These are phyloP conservation scores for Kazachstania sp. DNA, from an alignment of 1,139 yeast genomes.

Conservation along the genomic window DNA sequence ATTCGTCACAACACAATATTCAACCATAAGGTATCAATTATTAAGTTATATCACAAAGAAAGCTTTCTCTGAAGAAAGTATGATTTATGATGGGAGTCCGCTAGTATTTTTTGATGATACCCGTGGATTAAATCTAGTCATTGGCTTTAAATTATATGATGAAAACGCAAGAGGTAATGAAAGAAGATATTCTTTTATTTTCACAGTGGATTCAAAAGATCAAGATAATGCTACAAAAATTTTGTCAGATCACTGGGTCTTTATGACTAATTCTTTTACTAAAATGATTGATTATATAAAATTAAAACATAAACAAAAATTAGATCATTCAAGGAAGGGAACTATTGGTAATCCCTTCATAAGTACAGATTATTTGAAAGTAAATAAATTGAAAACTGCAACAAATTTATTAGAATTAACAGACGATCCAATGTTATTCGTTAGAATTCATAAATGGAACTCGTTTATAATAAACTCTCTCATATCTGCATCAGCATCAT, in stretches of 20 bases:
- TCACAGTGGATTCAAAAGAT: conserved; percentile 51
- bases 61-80: conserved; percentile 64
- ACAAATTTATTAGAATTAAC: conserved; percentile 52
- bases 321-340: conserved; percentile 34
- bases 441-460: conserved; percentile 62
- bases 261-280: conserved; percentile 43
- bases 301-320: conserved; percentile 34
- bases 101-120: conserved; percentile 61
- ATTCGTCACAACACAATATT: conserved; percentile 54
- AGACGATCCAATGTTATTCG: conserved; percentile 50
- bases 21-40: conserved; percentile 37
- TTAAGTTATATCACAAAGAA: conserved; percentile 44
- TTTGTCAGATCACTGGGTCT: conserved; percentile 48
- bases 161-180: conserved; percentile 71
- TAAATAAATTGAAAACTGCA: conserved; percentile 44
- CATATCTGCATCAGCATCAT: neutral
- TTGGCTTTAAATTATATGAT: conserved; percentile 62
- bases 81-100: conserved; percentile 57
- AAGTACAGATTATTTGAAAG: conserved; percentile 34
- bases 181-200: conserved; percentile 58
- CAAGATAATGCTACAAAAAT: conserved; percentile 32
- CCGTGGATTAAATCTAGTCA: conserved; percentile 59
- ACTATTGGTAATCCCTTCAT: conserved; percentile 36
- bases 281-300: conserved; percentile 46
- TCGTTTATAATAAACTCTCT: conserved; percentile 37